Conservation (phyloP, 345 rosid species). For the Acer campestre region DNA sequence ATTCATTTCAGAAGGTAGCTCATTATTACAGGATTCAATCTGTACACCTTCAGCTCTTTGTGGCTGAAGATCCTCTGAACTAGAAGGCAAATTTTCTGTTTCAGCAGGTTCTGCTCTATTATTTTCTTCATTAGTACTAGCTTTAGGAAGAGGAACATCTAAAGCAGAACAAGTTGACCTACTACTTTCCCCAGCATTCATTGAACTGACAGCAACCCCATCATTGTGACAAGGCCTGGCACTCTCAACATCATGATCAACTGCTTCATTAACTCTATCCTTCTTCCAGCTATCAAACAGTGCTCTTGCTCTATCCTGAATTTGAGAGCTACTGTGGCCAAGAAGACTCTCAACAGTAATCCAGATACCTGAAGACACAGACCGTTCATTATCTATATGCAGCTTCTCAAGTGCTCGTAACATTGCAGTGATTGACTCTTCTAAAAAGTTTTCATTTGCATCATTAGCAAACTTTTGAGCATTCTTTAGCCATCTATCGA, state of each 20-base stretch:
- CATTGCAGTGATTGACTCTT: conserved; percentile 74
- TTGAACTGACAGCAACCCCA: conserved; percentile 31
- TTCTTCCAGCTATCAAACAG: conserved; percentile 64
- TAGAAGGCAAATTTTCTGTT: conserved; percentile 36
- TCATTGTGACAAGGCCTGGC: conserved; percentile 29
- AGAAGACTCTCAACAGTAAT: conserved; percentile 66
- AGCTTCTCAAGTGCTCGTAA: conserved; percentile 74
- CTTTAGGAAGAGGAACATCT: conserved; percentile 38
- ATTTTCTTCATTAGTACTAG: conserved; percentile 39
- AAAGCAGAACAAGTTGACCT: conserved; percentile 37
- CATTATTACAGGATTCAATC: conserved; percentile 33
- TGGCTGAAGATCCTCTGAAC: conserved; percentile 38
- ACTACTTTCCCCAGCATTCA: conserved; percentile 32
- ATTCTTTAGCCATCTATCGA: conserved; percentile 77
- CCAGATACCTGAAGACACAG: conserved; percentile 77
- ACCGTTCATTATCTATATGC: conserved; percentile 60
- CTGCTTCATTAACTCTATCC: conserved; percentile 31
- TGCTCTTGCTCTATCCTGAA: conserved; percentile 73
- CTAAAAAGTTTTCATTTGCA: conserved; percentile 52
- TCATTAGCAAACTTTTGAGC: conserved; percentile 50
- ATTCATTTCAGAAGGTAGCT: conserved; percentile 23
- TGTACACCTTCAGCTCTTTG: conserved; percentile 41
- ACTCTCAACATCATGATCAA: conserved; percentile 32
- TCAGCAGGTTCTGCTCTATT: conserved; percentile 34
- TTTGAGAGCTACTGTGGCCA: conserved; percentile 56